These are phyloP conservation scores for Blastobotrys serpentis DNA, from an alignment of 1,139 yeast genomes.

Conservation along the genomic window DNA sequence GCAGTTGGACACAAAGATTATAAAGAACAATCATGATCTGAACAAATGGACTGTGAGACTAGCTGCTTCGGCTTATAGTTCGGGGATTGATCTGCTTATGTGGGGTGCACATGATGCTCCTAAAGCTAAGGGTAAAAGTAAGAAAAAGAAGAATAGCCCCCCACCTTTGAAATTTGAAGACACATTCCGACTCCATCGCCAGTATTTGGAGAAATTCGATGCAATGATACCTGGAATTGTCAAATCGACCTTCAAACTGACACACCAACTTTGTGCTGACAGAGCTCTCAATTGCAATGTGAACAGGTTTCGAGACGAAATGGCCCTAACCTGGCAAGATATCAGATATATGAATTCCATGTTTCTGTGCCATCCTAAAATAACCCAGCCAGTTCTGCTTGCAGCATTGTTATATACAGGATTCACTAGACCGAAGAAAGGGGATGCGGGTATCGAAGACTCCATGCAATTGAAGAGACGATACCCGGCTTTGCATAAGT, in stretches of 20 bases:
- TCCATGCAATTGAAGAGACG: slow-evolving; percentile 13
- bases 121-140: too few species aligned
- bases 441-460: slow-evolving; percentile 6
- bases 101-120: too few species aligned
- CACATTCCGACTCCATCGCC: background rate
- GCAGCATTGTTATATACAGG: slow-evolving; percentile 18
- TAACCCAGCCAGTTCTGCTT: slow-evolving; percentile 19
- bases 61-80: background rate
- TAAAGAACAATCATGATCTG: background rate
- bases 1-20: too few species aligned
- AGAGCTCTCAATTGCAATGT: background rate
- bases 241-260: background rate
- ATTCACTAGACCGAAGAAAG: slow-evolving; percentile 10
- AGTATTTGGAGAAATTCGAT: background rate
- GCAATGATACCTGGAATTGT: slow-evolving; percentile 1
- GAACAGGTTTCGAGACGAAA: slow-evolving; percentile 6
- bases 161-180: background rate
- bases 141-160: background rate
- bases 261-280: slow-evolving; percentile 2
- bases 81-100: background rate
- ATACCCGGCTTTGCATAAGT: slow-evolving; percentile 13
- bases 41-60: background rate
- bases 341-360: slow-evolving; percentile 10
- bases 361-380: slow-evolving; percentile 13
- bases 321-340: slow-evolving; percentile 10